Percentiles rank a stretch among this genome's conserved stretches.
Evolutionary conservation across 169 alveolate species (phyloP).

Genomic region (Cryptosporidium viatorum): DNA sequence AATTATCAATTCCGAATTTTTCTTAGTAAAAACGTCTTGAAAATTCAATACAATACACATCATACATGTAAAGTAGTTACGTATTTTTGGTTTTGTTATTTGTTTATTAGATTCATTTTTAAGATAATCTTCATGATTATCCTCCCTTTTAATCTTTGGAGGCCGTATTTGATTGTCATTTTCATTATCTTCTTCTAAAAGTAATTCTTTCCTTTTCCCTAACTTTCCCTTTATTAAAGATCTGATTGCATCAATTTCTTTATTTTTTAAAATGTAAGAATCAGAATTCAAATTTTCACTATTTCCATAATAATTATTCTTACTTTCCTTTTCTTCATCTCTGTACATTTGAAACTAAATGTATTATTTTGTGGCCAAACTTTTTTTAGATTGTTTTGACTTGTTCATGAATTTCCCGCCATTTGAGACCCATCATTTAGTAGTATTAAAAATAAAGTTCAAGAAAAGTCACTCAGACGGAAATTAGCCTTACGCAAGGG

Average conservation of each 20-base stretch:
- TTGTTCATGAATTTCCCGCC: not conserved
- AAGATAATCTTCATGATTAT: not conserved
- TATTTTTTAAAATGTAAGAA: too few relatives aligned
- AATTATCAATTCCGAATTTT: not conserved
- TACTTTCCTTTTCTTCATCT: not conserved
- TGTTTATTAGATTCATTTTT: too few relatives aligned
- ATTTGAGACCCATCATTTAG: conserved; percentile 34
- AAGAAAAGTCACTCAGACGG: not conserved
- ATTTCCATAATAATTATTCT: too few relatives aligned
- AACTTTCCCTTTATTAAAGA: not conserved
- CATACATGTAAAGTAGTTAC: conserved; percentile 28
- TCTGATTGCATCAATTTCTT: not conserved
- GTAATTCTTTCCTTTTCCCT: not conserved
- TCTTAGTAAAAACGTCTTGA: not conserved
- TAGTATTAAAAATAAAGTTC: not conserved
- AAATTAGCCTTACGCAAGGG: conserved; percentile 96
- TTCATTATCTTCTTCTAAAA: not conserved
- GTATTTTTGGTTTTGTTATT: not conserved
- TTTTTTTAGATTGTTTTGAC: too few relatives aligned
- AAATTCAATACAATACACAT: not conserved
- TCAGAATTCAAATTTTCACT: not conserved
- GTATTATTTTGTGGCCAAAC: too few relatives aligned
- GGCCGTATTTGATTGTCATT: too few relatives aligned
- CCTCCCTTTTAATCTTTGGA: not conserved
- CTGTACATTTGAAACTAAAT: not conserved